These are phyloP conservation scores for Triglochin maritima DNA, from an alignment of 106 monocot genomes.

Conservation along the genomic window DNA sequence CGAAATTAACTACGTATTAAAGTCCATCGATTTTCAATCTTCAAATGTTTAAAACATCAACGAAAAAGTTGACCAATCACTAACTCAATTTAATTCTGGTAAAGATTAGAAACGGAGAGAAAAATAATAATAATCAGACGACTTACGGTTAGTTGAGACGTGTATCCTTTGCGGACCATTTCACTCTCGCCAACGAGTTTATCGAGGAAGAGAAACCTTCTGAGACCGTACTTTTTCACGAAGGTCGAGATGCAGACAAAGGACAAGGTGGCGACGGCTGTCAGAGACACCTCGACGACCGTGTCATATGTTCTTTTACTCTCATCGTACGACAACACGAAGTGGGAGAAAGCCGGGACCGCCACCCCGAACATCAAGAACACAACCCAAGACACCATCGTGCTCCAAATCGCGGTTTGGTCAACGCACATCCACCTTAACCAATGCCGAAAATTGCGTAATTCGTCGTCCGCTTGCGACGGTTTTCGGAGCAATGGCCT, in stretches of 20 bases:
- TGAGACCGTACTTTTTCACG: constrained; percentile 40
- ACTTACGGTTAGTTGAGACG: constrained; percentile 37
- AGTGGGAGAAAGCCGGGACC: constrained; percentile 48
- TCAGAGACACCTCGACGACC: constrained; percentile 54
- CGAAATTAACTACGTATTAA: not conserved
- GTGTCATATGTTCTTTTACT: constrained; percentile 30
- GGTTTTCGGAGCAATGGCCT: constrained; percentile 7
- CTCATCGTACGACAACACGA: constrained; percentile 33
- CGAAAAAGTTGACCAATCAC: not conserved
- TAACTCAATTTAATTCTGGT: not conserved
- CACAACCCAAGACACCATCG: constrained; percentile 37
- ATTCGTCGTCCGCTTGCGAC: constrained; percentile 44
- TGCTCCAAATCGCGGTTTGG: constrained; percentile 16
- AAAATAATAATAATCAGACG: not conserved
- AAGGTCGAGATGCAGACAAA: constrained; percentile 42
- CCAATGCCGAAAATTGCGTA: constrained; percentile 35
- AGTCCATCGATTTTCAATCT: not conserved
- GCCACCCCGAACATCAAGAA: constrained; percentile 33
- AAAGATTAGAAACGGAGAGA: not conserved
- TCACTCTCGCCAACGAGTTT: constrained; percentile 47
- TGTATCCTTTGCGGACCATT: constrained; percentile 40
- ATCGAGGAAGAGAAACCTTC: constrained; percentile 53
- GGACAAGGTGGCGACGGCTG: constrained; percentile 35
- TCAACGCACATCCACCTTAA: constrained; percentile 57
- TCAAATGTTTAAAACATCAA: not conserved